Evolutionary conservation across 2,329 filamentous ascomycete genomes (phyloP).

Genomic region (Byssochlamys sp.): DNA sequence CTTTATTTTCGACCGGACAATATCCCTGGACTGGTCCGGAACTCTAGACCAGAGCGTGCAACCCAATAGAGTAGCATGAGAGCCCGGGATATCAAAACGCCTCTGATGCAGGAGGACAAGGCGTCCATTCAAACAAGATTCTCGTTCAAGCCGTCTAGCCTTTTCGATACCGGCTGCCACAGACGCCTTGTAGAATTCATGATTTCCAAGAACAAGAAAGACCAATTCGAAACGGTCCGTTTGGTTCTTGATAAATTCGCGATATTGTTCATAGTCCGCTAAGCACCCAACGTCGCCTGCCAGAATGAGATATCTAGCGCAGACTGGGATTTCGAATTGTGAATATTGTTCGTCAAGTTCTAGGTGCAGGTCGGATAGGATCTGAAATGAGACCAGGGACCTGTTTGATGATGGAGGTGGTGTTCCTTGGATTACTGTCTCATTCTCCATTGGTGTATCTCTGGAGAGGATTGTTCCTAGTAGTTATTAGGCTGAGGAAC

Average conservation of each 20-base stretch:
- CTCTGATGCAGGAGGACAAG: conserved; percentile 12
- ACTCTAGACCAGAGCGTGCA: conserved; percentile 49
- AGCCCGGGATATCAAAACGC: conserved; percentile 4
- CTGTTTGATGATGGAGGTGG: background rate
- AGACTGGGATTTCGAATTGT: conserved; percentile 12
- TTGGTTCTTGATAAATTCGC: conserved; percentile 16
- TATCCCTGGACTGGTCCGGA: conserved; percentile 22
- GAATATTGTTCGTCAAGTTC: conserved; percentile 16
- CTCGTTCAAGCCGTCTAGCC: conserved; percentile 10
- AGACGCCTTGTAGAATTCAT: conserved; percentile 20
- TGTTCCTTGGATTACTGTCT: background rate
- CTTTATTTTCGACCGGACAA: conserved; percentile 37
- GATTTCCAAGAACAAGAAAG: conserved; percentile 25
- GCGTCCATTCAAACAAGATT: conserved; percentile 7
- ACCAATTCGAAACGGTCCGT: conserved; percentile 16
- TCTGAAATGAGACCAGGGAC: conserved; percentile 8
- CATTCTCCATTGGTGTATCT: background rate
- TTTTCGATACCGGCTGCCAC: conserved; percentile 7
- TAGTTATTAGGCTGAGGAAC: background rate
- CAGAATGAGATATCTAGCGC: conserved; percentile 14
- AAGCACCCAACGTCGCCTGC: conserved; percentile 26
- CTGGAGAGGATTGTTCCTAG: background rate
- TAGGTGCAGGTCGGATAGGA: conserved; percentile 20
- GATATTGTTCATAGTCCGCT: conserved; percentile 11
- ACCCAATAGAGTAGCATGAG: conserved; percentile 41